Conservation (phyloP, 1,284 basidiomycete species). For the Rhizopogon hawkerae region DNA sequence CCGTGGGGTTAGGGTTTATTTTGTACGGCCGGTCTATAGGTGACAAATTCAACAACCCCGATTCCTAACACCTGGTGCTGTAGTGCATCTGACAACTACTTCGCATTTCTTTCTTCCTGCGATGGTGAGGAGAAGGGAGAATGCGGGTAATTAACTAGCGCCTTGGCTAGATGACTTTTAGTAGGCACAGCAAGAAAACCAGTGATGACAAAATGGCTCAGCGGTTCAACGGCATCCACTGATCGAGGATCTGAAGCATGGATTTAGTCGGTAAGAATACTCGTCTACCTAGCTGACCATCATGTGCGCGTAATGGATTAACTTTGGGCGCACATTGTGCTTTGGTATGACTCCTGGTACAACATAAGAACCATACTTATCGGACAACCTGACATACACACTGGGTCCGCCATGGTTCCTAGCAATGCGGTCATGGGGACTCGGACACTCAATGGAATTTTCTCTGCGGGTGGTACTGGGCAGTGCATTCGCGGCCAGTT, state of each 20-base stretch:
- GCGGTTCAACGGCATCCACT: background rate
- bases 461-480: too few species aligned
- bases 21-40: too few species aligned
- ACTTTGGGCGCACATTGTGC: background rate
- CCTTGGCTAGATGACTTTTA: too few species aligned
- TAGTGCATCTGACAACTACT: too few species aligned
- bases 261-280: background rate
- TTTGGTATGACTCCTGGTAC: background rate
- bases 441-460: too few species aligned
- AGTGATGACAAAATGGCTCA: background rate
- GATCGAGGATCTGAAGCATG: background rate
- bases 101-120: too few species aligned
- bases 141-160: too few species aligned
- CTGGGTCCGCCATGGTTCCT: background rate
- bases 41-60: too few species aligned
- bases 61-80: too few species aligned
- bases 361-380: background rate
- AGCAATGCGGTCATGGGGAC: background rate
- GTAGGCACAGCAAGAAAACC: too few species aligned
- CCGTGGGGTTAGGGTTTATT: constrained; percentile 23
- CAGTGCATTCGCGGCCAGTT: too few species aligned
- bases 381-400: background rate
- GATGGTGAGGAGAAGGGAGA: too few species aligned
- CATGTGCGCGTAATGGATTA: background rate
- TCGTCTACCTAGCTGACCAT: background rate